Percentiles rank a stretch among this genome's conserved stretches.
phyloP scores from a whole-genome alignment of 1,284 basidiomycete species.

The Xanthoconium separans region DNA sequence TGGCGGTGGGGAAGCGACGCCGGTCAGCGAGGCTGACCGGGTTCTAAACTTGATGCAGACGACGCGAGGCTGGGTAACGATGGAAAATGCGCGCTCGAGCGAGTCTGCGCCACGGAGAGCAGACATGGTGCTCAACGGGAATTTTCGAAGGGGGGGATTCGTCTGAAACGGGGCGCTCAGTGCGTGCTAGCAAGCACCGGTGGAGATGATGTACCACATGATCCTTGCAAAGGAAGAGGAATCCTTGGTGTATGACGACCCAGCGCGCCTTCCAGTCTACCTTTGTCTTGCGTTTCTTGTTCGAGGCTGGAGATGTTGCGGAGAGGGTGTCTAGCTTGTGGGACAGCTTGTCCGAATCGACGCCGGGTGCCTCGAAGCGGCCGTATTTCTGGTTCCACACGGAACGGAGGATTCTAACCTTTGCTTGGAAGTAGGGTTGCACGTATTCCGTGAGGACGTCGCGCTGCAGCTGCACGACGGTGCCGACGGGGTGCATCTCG shows the following conservation, averaged over 20 bases:
- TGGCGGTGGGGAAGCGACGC: conserved; percentile 31
- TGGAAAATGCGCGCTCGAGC: conserved; percentile 35
- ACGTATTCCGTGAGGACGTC: conserved; percentile 47
- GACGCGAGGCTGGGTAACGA: conserved; percentile 34
- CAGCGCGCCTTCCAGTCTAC: conserved; percentile 65
- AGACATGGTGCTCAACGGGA: conserved; percentile 42
- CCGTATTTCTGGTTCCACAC: conserved; percentile 32
- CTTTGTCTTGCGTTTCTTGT: conserved; percentile 31
- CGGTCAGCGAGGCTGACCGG: conserved; percentile 20
- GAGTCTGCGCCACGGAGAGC: conserved; percentile 48
- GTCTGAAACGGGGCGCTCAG: conserved; percentile 37
- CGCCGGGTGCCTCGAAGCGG: conserved; percentile 26
- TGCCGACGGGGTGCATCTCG: conserved; percentile 53
- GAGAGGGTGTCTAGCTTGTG: conserved; percentile 9
- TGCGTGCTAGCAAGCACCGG: neutral
- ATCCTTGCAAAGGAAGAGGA: conserved; percentile 53
- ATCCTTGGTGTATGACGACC: conserved; percentile 59
- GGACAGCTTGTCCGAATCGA: conserved; percentile 12
- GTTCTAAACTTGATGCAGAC: conserved; percentile 52
- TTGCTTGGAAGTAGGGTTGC: conserved; percentile 68
- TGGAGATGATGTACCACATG: conserved; percentile 45
- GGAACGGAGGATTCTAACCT: conserved; percentile 52
- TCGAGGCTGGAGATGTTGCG: conserved; percentile 7
- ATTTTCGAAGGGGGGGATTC: conserved; percentile 40
- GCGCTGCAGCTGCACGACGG: conserved; percentile 45